Evolutionary conservation across 73 alveolate species (phyloP).

Genomic region (Paramecium octaurelia): DNA sequence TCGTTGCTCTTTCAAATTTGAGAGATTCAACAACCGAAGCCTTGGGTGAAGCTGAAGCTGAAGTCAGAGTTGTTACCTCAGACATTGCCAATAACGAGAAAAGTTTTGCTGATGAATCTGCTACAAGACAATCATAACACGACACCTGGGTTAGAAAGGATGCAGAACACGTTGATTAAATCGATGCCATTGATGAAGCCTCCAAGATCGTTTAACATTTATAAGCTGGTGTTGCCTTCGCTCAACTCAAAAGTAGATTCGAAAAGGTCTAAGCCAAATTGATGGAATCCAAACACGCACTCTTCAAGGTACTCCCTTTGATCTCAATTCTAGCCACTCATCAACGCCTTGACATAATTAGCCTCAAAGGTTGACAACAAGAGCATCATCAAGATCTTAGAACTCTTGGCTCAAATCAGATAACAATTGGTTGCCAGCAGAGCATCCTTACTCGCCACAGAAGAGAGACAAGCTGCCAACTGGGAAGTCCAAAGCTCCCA

Average conservation of each 20-base stretch:
- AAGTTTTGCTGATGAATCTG: conserved; percentile 19
- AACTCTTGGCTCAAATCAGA: conserved; percentile 49
- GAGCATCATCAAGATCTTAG: conserved; percentile 25
- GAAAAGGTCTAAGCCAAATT: conserved; percentile 40
- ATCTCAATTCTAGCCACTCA: neutral
- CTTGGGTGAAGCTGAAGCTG: conserved; percentile 25
- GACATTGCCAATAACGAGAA: conserved; percentile 41
- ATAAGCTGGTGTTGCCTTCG: conserved; percentile 52
- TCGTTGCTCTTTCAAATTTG: conserved; percentile 3
- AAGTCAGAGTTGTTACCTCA: conserved; percentile 35
- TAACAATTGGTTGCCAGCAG: conserved; percentile 45
- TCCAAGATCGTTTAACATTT: conserved; percentile 36
- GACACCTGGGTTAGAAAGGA: conserved; percentile 27
- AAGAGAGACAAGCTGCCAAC: conserved; percentile 40
- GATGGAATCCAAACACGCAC: conserved; percentile 27
- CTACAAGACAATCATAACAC: neutral
- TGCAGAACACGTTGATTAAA: conserved; percentile 38
- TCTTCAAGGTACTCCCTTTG: neutral
- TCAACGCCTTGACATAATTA: conserved; percentile 12
- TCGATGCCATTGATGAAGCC: conserved; percentile 43
- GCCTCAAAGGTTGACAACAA: conserved; percentile 46
- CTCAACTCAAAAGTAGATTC: conserved; percentile 42
- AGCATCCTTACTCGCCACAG: conserved; percentile 34
- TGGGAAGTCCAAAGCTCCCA: conserved; percentile 16
- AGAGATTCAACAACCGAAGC: conserved; percentile 41